These are phyloP conservation scores for Xerocomus spinulosus DNA, from an alignment of 768 basidiomycete genomes.

Conservation along the genomic window DNA sequence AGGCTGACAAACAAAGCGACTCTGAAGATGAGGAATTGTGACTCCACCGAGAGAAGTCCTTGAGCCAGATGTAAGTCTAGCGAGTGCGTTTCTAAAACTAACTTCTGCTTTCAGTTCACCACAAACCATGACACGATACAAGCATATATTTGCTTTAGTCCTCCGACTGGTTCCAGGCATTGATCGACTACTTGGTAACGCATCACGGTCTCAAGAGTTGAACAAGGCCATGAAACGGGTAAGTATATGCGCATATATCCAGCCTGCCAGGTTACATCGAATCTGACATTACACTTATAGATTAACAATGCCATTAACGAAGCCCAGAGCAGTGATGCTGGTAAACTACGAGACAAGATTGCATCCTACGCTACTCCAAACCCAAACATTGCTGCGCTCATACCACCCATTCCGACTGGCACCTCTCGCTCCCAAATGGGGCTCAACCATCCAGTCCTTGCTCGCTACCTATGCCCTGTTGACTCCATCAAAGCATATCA, in stretches of 20 bases:
- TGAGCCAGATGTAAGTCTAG: not conserved
- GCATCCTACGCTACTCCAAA: not conserved
- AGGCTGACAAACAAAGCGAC: not conserved
- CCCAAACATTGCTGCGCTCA: not conserved
- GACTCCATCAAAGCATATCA: not conserved
- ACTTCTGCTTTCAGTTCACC: not conserved
- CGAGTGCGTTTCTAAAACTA: not conserved
- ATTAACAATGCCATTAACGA: not conserved
- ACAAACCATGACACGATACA: not conserved
- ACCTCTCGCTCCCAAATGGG: not conserved
- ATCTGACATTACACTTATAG: not conserved
- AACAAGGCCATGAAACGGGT: not conserved
- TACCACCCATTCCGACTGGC: not conserved
- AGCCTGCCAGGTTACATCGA: no score
- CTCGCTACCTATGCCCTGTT: not conserved
- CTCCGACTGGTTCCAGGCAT: not conserved
- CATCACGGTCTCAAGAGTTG: no score
- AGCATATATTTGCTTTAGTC: not conserved
- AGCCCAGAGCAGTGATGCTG: not conserved
- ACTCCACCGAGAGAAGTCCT: not conserved
- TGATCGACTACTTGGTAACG: not conserved
- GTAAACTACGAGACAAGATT: not conserved
- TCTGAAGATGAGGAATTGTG: not conserved
- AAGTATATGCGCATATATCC: not conserved
- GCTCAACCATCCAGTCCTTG: conserved; percentile 1